A percentile compares a stretch with the other conserved stretches of the same genome.
Conservation (phyloP, 352 stramenopile species). For the Globisporangium ultimum region DNA sequence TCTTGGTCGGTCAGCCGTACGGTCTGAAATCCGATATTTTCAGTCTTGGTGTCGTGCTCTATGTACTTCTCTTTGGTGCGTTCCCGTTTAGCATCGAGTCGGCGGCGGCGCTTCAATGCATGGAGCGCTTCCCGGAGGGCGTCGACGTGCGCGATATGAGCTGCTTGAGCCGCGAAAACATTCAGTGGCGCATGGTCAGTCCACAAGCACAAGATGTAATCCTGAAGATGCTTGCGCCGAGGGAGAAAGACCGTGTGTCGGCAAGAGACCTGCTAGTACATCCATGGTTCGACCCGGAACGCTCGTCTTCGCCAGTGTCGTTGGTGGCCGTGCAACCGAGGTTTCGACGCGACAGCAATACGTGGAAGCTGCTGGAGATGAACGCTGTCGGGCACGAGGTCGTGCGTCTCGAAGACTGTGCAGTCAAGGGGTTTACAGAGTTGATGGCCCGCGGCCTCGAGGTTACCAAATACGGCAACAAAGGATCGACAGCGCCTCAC, state of each 20-base stretch:
- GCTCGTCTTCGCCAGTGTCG: not conserved
- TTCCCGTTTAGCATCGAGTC: slow-evolving; percentile 82
- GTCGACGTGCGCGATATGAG: slow-evolving; percentile 81
- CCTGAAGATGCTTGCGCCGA: slow-evolving; percentile 46
- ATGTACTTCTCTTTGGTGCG: slow-evolving; percentile 72
- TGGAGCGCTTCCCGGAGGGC: slow-evolving; percentile 57
- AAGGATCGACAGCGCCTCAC: slow-evolving; percentile 40
- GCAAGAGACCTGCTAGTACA: slow-evolving; percentile 57
- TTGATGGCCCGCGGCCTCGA: slow-evolving; percentile 59
- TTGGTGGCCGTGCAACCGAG: not conserved
- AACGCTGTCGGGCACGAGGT: slow-evolving; percentile 20
- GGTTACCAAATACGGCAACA: slow-evolving; percentile 55
- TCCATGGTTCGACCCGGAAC: slow-evolving; percentile 49
- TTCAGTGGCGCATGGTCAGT: slow-evolving; percentile 56
- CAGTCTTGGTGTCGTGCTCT: slow-evolving; percentile 75
- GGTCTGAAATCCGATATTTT: slow-evolving; percentile 79
- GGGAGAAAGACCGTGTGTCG: slow-evolving; percentile 54
- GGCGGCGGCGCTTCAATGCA: slow-evolving; percentile 52
- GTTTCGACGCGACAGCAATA: slow-evolving; percentile 2
- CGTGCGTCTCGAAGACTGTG: slow-evolving; percentile 46
- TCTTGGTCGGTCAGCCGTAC: slow-evolving; percentile 64
- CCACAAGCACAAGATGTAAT: slow-evolving; percentile 57
- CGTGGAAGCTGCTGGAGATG: slow-evolving; percentile 14
- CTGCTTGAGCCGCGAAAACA: slow-evolving; percentile 53
- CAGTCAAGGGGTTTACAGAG: slow-evolving; percentile 59